Percentiles rank a stretch among this genome's conserved stretches.
These are phyloP conservation scores for Daldinia grandis DNA, from an alignment of 495 filamentous ascomycete genomes.

Conservation along the genomic window DNA sequence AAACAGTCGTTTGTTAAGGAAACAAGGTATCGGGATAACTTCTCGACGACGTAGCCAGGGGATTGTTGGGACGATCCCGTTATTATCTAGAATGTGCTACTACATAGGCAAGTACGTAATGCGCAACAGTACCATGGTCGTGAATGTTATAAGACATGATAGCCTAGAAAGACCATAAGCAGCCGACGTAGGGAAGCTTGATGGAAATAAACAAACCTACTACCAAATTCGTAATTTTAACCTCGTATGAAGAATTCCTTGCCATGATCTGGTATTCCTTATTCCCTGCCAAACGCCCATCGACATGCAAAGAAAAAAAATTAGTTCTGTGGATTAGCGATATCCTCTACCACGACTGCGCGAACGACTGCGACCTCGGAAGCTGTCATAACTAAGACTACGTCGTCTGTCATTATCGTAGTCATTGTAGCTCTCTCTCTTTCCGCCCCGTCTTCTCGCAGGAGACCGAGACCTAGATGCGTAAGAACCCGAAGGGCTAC, in stretches of 20 bases:
- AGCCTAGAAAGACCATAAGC: conserved; percentile 27
- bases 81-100: neutral
- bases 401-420: conserved; percentile 58
- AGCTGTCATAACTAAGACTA: conserved; percentile 48
- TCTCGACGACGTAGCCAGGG: neutral
- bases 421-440: conserved; percentile 52
- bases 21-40: neutral
- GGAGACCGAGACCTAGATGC: conserved; percentile 48
- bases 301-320: neutral
- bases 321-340: conserved; percentile 20
- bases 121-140: neutral
- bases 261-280: neutral
- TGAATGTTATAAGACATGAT: neutral
- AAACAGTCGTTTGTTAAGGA: neutral
- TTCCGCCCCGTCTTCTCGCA: conserved; percentile 46
- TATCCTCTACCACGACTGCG: conserved; percentile 41
- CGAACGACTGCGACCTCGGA: conserved; percentile 41
- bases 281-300: conserved; percentile 11
- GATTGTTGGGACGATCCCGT: neutral
- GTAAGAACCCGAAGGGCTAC: conserved; percentile 47
- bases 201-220: conserved; percentile 12
- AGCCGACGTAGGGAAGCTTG: conserved; percentile 3
- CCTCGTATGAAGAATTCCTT: neutral
- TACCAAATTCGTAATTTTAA: conserved; percentile 2
- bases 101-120: neutral